Percentiles rank a stretch among this genome's conserved stretches.
Conservation (phyloP, 805 yeast species). For the Citeromyces matritensis region DNA sequence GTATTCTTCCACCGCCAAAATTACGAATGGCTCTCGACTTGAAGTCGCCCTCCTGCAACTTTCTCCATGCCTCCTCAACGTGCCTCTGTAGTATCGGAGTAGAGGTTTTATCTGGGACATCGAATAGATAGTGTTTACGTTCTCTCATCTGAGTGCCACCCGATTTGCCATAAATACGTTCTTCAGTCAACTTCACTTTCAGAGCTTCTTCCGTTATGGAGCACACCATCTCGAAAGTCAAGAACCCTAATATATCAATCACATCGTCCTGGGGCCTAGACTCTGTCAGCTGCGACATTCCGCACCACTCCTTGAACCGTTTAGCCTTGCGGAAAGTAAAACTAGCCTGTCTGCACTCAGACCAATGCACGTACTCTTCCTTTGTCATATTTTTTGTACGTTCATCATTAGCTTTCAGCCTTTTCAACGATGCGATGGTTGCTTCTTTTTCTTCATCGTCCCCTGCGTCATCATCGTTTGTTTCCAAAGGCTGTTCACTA, state of each 20-base stretch:
- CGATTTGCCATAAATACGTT: constrained; percentile 8
- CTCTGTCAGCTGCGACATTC: constrained; percentile 69
- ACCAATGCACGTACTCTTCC: constrained; percentile 97
- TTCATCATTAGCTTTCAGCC: constrained; percentile 87
- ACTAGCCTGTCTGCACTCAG: constrained; percentile 95
- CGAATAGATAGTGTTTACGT: constrained; percentile 52
- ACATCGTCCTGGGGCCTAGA: constrained; percentile 93
- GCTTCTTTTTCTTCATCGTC: constrained; percentile 91
- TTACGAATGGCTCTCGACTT: constrained; percentile 51
- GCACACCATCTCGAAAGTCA: constrained; percentile 95
- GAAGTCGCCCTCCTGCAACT: constrained; percentile 43
- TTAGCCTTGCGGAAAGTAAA: constrained; percentile 92
- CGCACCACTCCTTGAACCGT: constrained; percentile 94
- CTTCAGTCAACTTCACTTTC: constrained; percentile 48
- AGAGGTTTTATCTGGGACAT: constrained; percentile 76
- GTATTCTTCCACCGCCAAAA: constrained; percentile 55
- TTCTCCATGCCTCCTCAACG: constrained; percentile 81
- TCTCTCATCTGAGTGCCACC: constrained; percentile 13
- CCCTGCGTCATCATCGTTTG: constrained; percentile 44
- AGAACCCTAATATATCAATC: constrained; percentile 84
- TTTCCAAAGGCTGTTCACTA: constrained; percentile 73
- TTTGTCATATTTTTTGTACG: constrained; percentile 87
- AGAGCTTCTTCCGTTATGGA: constrained; percentile 86
- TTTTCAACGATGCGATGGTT: constrained; percentile 70
- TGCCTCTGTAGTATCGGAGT: constrained; percentile 69